A percentile compares a stretch with the other conserved stretches of the same genome.
These are phyloP conservation scores for Fabrea salina DNA, from an alignment of 169 alveolate species.

Conservation along the genomic window DNA sequence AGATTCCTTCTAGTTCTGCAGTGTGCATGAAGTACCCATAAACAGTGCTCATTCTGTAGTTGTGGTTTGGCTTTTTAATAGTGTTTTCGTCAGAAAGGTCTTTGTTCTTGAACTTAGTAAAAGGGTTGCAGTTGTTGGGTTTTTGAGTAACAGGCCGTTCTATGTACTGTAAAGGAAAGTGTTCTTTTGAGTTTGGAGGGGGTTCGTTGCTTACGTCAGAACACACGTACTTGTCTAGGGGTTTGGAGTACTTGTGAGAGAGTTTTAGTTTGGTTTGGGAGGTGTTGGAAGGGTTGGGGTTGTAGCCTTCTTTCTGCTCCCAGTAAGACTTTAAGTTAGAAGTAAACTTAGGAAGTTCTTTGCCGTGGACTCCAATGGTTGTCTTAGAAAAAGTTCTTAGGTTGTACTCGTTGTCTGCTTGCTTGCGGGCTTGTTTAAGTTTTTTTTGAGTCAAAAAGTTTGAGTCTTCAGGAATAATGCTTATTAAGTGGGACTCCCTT, in stretches of 20 bases:
- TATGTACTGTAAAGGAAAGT: neutral
- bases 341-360: slow-evolving; percentile 51
- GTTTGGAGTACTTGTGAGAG: neutral
- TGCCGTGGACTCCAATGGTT: slow-evolving; percentile 53
- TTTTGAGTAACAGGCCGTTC: neutral
- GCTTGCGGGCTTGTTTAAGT: neutral
- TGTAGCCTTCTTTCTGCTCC: neutral
- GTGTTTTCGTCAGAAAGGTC: neutral
- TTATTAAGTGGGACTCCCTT: neutral
- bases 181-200: neutral
- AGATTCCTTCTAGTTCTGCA: slow-evolving; percentile 7
- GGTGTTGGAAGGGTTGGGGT: neutral
- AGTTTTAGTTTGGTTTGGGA: neutral
- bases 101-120: neutral
- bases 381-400: slow-evolving; percentile 37
- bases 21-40: neutral
- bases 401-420: slow-evolving; percentile 39
- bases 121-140: neutral
- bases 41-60: slow-evolving; percentile 16
- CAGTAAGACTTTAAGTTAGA: neutral
- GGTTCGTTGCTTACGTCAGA: neutral
- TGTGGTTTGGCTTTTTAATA: neutral
- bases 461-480: slow-evolving; percentile 31
- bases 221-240: neutral
- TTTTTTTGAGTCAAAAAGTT: slow-evolving; percentile 35